Base-by-base conservation (phyloP, 2,329 filamentous ascomycete species). In the Fragosphaeria purpurea region DNA sequence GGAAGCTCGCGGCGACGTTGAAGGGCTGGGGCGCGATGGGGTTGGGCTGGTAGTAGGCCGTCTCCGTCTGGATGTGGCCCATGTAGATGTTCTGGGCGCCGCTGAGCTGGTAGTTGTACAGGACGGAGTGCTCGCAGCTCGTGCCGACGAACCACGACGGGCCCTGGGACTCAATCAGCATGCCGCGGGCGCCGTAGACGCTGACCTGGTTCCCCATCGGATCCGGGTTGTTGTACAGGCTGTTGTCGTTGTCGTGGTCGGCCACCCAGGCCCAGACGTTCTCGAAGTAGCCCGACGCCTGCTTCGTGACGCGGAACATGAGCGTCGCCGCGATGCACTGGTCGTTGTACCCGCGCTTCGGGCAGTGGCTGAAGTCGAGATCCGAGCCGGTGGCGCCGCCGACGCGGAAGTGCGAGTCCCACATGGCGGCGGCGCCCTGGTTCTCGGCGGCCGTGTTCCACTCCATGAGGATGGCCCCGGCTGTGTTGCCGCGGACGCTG, bases 341-440 rank as follows among this genome's bases (percentile, higher is more conserved):
- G 41, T 79, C 76, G 53, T 75, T 71, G 5, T 63, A 66, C 35
- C 22, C 9, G 13, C 11, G 11, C 46, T 68, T 68, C 6, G 75
- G 75, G 50, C 81, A 87, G n/a, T 69, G 76, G 60, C 77, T 71
- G 39, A 75, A 74, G 60, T 82, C 78, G 7, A 88, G 72, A 48
- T 80, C 67, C 13, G 82, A 83, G 44, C 84, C 84, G 4, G 76
- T 75, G 33, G 76, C 77, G 30, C 85, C 85, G 57, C 83, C 85
- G 53, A 89, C 75, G 57, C 85, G 80, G 64, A 85, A 74, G 65
- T 89, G 85, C 7, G 80, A 76, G 60, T 88, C 85, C 84, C 84
- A 88, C 69, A 87, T 44, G 9, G 38, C 59, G 0, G 55, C 57
- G 0, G 46, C 11, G 3, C 53, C 83, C 57, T 74, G 73, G 49